phyloP scores from a whole-genome alignment of 176 grass and related monocot species.

The Alopecurus myosuroides region DNA sequence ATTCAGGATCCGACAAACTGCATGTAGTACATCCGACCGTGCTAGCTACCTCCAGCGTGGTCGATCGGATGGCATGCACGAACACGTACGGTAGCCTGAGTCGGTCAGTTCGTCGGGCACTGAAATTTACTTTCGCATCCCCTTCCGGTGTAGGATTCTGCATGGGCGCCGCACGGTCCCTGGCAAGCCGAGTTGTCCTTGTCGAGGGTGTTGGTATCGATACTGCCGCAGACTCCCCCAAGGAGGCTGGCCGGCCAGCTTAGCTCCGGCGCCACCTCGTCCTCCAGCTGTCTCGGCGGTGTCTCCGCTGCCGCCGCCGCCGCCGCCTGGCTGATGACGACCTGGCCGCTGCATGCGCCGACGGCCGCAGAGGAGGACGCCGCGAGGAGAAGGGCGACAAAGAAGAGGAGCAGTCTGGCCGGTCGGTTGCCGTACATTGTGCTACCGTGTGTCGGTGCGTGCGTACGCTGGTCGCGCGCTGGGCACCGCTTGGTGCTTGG shows the following conservation, averaged over 20 bases:
- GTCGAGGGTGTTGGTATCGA: no score
- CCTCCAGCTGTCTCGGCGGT: neutral
- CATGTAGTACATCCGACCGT: no score
- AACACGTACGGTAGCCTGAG: no score
- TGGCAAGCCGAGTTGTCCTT: no score
- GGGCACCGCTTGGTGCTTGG: neutral
- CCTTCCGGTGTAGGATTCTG: no score
- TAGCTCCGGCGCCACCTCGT: neutral
- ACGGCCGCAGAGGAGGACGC: neutral
- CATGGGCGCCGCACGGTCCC: no score
- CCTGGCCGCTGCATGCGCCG: neutral
- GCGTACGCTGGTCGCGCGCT: neutral
- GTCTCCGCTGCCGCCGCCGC: neutral
- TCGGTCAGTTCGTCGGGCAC: no score
- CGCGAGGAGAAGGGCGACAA: neutral
- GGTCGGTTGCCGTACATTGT: neutral
- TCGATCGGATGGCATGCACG: no score
- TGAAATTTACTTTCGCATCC: no score
- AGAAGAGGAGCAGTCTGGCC: neutral
- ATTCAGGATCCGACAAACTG: no score
- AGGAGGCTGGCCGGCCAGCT: neutral
- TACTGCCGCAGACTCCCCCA: no score
- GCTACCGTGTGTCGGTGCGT: neutral
- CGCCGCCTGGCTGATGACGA: neutral
- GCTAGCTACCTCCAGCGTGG: no score